Evolutionary conservation across 106 monocot genomes (phyloP).

Genomic region (Narthecium ossifragum): DNA sequence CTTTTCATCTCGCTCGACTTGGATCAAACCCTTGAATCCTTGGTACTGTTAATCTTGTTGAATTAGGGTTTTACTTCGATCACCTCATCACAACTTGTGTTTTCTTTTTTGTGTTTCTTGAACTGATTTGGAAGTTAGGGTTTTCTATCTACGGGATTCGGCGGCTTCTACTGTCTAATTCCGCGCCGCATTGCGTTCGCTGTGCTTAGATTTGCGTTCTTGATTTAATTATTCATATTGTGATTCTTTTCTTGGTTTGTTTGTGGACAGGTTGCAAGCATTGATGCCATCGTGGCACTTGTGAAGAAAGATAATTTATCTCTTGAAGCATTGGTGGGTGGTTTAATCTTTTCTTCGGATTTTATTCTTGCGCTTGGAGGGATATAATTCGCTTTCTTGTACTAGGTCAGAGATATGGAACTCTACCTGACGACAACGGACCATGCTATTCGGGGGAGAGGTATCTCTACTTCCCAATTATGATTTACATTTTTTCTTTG

Average conservation of each 20-base stretch:
- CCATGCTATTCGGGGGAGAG: conserved; percentile 62
- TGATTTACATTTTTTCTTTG: too few relatives aligned
- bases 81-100: neutral
- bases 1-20: neutral
- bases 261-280: conserved; percentile 41
- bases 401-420: conserved; percentile 74
- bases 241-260: neutral
- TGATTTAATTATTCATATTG: neutral
- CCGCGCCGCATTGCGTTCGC: too few relatives aligned
- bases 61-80: neutral
- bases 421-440: conserved; percentile 67
- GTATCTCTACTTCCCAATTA: too few relatives aligned
- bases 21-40: neutral
- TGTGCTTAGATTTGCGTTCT: neutral
- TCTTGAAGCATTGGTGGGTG: conserved; percentile 56
- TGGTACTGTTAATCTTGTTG: neutral
- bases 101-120: neutral
- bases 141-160: neutral
- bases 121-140: neutral
- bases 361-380: neutral
- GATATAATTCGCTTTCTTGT: neutral
- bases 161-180: neutral
- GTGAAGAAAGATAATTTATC: conserved; percentile 52
- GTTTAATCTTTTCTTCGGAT: neutral
- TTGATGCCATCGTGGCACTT: conserved; percentile 45